Evolutionary conservation across 768 basidiomycete genomes (phyloP).

Genomic region (Rhodosporidiobolus sp.): DNA sequence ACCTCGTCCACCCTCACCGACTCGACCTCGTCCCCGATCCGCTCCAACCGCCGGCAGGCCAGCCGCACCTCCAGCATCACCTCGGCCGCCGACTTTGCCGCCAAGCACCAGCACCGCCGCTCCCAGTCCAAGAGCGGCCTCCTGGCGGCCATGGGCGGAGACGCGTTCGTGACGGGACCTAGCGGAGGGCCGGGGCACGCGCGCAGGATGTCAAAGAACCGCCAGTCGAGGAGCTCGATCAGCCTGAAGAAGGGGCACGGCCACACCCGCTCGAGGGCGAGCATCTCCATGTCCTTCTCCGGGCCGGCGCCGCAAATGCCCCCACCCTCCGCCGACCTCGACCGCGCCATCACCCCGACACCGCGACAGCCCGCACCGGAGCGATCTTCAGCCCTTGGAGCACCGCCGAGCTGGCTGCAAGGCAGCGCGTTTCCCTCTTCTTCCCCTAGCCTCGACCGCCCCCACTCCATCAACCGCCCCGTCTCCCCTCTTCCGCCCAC

Average conservation of each 20-base stretch:
- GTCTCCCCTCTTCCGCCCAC: constrained; percentile 23
- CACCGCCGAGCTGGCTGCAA: constrained; percentile 24
- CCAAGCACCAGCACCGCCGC: constrained; percentile 27
- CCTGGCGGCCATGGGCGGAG: constrained; percentile 21
- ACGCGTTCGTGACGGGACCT: not conserved
- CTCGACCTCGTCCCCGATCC: constrained; percentile 5
- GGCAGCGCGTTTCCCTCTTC: not conserved
- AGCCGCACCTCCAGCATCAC: constrained; percentile 11
- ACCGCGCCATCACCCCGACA: constrained; percentile 2
- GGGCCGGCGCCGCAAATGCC: not conserved
- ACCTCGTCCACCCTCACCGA: not conserved
- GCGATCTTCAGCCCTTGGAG: not conserved
- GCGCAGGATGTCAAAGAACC: constrained; percentile 10
- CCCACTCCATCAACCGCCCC: not conserved
- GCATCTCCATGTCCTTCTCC: constrained; percentile 37
- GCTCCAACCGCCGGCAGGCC: constrained; percentile 11
- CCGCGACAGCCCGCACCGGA: not conserved
- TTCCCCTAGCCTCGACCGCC: constrained; percentile 2
- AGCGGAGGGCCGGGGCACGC: constrained; percentile 14
- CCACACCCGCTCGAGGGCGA: constrained; percentile 36
- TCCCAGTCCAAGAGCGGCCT: constrained; percentile 28
- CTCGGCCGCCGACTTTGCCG: constrained; percentile 9
- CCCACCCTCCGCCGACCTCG: not conserved
- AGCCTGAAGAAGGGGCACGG: constrained; percentile 33
- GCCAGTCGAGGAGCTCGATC: constrained; percentile 28